Conservation (phyloP, 148 eudicot species). For the Diospyros kaki region DNA sequence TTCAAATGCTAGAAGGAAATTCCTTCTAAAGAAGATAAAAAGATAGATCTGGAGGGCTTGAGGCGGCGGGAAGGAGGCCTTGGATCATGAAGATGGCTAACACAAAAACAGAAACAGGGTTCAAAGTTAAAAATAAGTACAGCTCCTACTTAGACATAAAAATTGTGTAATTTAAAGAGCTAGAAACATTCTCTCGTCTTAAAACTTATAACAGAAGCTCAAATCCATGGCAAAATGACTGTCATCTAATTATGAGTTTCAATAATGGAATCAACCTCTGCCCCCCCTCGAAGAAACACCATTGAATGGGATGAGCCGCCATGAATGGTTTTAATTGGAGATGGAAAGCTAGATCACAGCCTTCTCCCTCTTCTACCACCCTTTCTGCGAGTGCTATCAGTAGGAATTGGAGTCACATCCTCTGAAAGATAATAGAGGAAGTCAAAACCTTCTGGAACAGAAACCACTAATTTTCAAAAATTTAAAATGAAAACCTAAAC, state of each 20-base stretch:
- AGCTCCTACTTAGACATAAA: too few relatives aligned
- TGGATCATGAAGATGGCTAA: too few relatives aligned
- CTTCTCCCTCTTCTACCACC: conserved; percentile 91
- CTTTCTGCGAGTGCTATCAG: conserved; percentile 88
- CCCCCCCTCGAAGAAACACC: background rate
- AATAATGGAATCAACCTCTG: background rate
- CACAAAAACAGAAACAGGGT: too few relatives aligned
- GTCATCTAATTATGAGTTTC: background rate
- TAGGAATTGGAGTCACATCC: conserved; percentile 92
- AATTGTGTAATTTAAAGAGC: background rate
- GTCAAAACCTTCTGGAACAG: background rate
- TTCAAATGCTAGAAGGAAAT: too few relatives aligned
- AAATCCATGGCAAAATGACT: background rate
- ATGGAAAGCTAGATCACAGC: conserved; percentile 33
- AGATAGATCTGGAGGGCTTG: too few relatives aligned
- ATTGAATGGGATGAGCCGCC: background rate
- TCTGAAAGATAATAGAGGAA: conserved; percentile 34
- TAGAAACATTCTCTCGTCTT: background rate
- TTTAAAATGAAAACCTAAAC: background rate
- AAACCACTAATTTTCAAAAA: background rate
- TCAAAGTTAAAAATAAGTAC: too few relatives aligned
- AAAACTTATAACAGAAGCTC: background rate
- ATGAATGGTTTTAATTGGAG: background rate
- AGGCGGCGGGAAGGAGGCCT: too few relatives aligned
- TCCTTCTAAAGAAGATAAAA: too few relatives aligned